Evolutionary conservation across 345 rosid genomes (phyloP).

Genomic region (Linum tenue): DNA sequence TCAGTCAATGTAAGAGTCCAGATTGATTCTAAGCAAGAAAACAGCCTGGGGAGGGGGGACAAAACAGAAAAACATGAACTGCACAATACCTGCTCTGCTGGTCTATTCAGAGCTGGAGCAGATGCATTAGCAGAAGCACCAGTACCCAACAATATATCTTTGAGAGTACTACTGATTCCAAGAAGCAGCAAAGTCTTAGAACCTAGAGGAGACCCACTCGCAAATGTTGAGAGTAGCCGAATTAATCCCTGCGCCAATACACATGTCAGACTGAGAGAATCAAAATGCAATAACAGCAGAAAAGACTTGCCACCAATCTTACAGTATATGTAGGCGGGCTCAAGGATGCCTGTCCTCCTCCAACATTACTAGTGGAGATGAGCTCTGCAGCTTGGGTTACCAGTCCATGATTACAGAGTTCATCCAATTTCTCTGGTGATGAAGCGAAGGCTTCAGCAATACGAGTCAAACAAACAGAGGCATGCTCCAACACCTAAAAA

Average conservation of each 20-base stretch:
- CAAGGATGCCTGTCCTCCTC: constrained; percentile 94
- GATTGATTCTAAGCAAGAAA: neutral
- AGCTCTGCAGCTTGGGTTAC: constrained; percentile 96
- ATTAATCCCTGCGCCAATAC: constrained; percentile 65
- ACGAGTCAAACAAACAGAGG: constrained; percentile 94
- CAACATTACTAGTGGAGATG: constrained; percentile 82
- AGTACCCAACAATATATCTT: constrained; percentile 81
- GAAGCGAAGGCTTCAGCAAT: constrained; percentile 97
- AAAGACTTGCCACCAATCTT: constrained; percentile 11
- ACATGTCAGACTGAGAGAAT: constrained; percentile 22
- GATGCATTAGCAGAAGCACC: constrained; percentile 74
- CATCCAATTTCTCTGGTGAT: constrained; percentile 78
- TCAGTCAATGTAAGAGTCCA: no score
- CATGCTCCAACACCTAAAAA: constrained; percentile 89
- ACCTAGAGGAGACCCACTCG: constrained; percentile 93
- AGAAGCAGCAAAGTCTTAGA: constrained; percentile 88
- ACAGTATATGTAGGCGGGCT: constrained; percentile 91
- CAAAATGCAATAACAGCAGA: constrained; percentile 6
- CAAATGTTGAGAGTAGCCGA: constrained; percentile 92
- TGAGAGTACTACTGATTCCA: constrained; percentile 88
- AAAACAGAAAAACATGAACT: neutral
- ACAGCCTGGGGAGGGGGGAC: no score
- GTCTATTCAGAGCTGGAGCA: constrained; percentile 87
- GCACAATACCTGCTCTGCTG: constrained; percentile 79
- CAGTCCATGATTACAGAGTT: constrained; percentile 87